Base-by-base conservation (phyloP, 2,329 filamentous ascomycete species). In the Colletotrichum sojae region DNA sequence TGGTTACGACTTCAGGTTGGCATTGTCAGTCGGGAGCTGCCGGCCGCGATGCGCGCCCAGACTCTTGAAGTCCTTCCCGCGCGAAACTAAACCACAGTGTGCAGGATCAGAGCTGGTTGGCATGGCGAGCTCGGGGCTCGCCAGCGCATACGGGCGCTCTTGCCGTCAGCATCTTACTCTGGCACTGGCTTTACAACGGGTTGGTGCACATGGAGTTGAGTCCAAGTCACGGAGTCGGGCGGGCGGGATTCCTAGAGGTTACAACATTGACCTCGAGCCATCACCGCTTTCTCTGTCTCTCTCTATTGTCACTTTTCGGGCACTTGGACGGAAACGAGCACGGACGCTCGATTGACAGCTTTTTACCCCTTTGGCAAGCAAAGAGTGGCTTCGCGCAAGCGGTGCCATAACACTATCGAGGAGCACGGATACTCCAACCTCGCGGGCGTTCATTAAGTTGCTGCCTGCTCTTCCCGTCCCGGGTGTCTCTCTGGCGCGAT, bases 301-400 rank as follows among this genome's bases (percentile, higher is more conserved):
- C 20, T 62, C 16, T 10, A 54, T 65, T 65, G 54, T 65, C 61
- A 65, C 51, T 25, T 65, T 54, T 54, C 22, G 48, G 40, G 40
- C 60, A 54, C 66, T 54, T 48, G 61, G 66, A 43, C 48, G 31
- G 20, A 25, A 16, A 25, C 31, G 40, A 16, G 61, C 61, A 65
- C 61, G 59, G 66, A 67, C 60, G 25, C 46, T 40, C 57, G 12
- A 45, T 45, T 15, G 46, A 43, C 20, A 43, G 46, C 9, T 20
- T 51, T n/a, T 46, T 20, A n/a, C 22, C 39, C 39, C 46, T 4
- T 18, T 25, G 39, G 20, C 2, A 20, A 46, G 56, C 56, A 27
- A 48, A 4, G n/a, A 45, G 16, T 40, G 16, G 56, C 56, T 53
- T 39, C 36, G 31, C 8, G 25, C 46, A 18, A 49, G 48, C 4